Base-by-base conservation (phyloP, 352 stramenopile species). In the Pythium myriotylum region DNA sequence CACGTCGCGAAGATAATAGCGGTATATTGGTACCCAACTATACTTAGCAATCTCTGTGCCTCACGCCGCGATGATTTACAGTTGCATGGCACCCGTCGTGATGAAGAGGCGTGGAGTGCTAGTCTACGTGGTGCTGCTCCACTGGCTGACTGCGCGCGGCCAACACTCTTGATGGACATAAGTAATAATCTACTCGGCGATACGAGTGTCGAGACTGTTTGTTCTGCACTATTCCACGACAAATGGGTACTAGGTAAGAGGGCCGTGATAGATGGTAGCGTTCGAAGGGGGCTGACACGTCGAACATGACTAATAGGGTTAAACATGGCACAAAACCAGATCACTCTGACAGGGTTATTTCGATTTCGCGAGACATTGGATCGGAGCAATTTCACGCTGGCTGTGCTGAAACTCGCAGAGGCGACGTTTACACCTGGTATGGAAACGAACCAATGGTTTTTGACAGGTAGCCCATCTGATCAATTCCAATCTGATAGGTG, bases 1-100 rank as follows among this genome's bases (percentile, higher is more conserved):
- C 71, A 82, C 50, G 59, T 87, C n/a, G 50, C 72, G 7, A 89
- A 89, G 65, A 81, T 89, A 48, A 78, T 87, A n/a, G 67, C 76
- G 0, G 77, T 86, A 64, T 37, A 61, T 40, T 13, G 4, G 8
- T 22, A 4, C 6, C 10, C 29, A n/a, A 20, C 6, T 43, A 6
- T 10, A 35, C 10, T 39, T 8, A 33, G 22, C 13, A 22, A 12
- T 7, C 13, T 7, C 13, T 53, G 17, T 26, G 23, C 14, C 29
- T 57, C 17, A 23, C 3, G 10, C 46, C 50, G 39, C 43, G 43
- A 48, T 54, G 1, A 20, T 26, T 37, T 26, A 12, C 16, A 89
- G 79, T 68, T 89, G 20, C 72, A 86, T 27, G 77, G 74, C 22
- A 71, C 79, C 13, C 67, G 70, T 20, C 78, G 80, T 13, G 79